Base-by-base conservation (phyloP, 2,329 filamentous ascomycete species). In the Allantophomopsis cytisporea region DNA sequence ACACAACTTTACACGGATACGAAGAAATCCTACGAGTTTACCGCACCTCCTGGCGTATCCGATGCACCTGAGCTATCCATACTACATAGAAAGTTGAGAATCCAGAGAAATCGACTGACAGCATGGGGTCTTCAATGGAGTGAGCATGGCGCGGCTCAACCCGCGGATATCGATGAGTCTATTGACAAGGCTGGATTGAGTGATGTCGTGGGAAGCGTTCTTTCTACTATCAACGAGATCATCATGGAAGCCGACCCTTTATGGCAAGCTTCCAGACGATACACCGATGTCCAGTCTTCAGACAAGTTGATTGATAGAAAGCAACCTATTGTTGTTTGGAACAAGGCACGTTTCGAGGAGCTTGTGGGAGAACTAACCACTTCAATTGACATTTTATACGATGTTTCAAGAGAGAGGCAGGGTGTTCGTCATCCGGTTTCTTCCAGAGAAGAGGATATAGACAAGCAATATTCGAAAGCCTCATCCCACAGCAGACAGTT, bases 61-160 rank as follows among this genome's bases (percentile, higher is more conserved):
- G 64, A 80, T 53, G 68, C 79, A 54, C 80, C 81, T 17, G 80
- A 85, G 47, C 73, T 83, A 54, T 76, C 79, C 51, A 69, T 72
- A 13, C 63, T 88, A 23, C 80, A 87, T 55, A 77, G 81, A 45
- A 85, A 84, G 56, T 72, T 86, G 47, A 73, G 80, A 46, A 86
- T 87, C 48, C 83, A 88, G 51, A 85, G 84, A 56, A 81, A 87
- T 60, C 71, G 83, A 13, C 65, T 88, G 36, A 76, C 84, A 42
- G 80, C 76, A 43, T 89, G 83, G 83, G 83, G 83, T 0, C 64
- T 86, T 39, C 80, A 86, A 56, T 89, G 83, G 83, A 83, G 77
- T 41, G 82, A 87, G 55, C 76, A 79, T 34, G 61, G 62, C 13
- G 71, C 66, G 47, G 71, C 66, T 46, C 71, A 79, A 52, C 68